Conservation (phyloP, 192 early-diverging fungal genomes). For the Mortierella antarctica region DNA sequence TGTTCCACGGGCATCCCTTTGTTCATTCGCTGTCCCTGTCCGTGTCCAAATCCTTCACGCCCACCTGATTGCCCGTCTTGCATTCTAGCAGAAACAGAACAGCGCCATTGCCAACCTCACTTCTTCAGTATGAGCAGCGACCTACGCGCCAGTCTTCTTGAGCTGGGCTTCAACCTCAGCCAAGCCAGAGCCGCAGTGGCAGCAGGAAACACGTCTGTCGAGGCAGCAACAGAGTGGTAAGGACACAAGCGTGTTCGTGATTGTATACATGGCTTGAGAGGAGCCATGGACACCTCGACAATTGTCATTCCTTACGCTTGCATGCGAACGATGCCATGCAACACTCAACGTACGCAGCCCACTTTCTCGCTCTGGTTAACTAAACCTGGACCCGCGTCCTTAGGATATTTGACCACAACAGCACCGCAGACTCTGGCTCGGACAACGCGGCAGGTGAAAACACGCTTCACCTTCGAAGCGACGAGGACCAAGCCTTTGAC, state of each 20-base stretch:
- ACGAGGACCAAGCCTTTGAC: slow-evolving; percentile 16
- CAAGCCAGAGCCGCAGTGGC: slow-evolving; percentile 50
- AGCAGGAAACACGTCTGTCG: slow-evolving; percentile 32
- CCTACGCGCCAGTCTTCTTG: slow-evolving; percentile 35
- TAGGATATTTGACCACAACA: slow-evolving; percentile 37
- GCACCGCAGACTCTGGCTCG: background rate
- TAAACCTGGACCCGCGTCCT: background rate
- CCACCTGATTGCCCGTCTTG: background rate
- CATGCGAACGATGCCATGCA: too few relatives aligned
- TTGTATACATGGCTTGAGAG: background rate
- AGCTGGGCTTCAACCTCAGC: slow-evolving; percentile 39
- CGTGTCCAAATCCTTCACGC: background rate
- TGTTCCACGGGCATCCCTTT: background rate
- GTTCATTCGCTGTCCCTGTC: background rate
- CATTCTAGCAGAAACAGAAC: background rate
- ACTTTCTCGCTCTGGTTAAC: background rate
- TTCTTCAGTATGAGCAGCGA: slow-evolving; percentile 28
- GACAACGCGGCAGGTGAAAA: background rate
- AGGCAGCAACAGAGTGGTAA: slow-evolving; percentile 42
- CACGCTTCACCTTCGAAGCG: slow-evolving; percentile 14
- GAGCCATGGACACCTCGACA: too few relatives aligned
- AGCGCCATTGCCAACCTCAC: too few relatives aligned
- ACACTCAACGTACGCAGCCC: background rate
- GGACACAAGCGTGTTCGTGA: background rate
- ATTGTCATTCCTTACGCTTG: too few relatives aligned